Percentiles rank a stretch among this genome's conserved stretches.
Evolutionary conservation across 2,329 filamentous ascomycete species (phyloP).

Genomic region (Arthrobotrys sphaeroides): DNA sequence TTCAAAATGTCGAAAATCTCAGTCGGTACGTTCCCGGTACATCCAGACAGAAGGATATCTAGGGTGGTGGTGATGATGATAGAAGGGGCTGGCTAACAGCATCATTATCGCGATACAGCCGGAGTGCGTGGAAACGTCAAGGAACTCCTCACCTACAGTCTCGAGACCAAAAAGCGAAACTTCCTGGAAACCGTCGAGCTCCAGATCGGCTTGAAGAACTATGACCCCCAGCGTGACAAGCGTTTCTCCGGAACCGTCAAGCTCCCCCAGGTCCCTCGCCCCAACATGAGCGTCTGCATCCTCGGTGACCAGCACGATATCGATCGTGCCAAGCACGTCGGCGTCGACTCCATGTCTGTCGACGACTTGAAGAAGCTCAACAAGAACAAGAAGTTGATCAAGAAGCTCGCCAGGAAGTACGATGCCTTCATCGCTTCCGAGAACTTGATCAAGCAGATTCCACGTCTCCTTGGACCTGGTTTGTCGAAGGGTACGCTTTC

Average conservation of each 20-base stretch:
- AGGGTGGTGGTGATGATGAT: neutral
- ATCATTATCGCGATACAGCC: constrained; percentile 65
- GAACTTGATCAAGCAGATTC: constrained; percentile 98
- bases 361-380: constrained; percentile 99
- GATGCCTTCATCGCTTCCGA: constrained; percentile 99
- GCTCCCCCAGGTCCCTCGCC: constrained; percentile 89
- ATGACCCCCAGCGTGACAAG: constrained; percentile 99
- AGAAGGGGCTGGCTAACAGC: constrained; percentile 37
- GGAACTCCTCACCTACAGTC: constrained; percentile 93
- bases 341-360: constrained; percentile 96
- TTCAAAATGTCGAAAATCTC: constrained; percentile 68
- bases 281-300: constrained; percentile 89
- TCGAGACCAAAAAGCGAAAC: constrained; percentile 96
- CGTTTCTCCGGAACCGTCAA: constrained; percentile 99
- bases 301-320: constrained; percentile 97
- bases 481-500: constrained; percentile 83
- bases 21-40: constrained; percentile 64
- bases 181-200: constrained; percentile 95
- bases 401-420: constrained; percentile 99
- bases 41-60: neutral
- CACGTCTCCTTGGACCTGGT: constrained; percentile 98
- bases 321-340: constrained; percentile 99
- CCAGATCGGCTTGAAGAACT: constrained; percentile 96
- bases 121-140: constrained; percentile 95
- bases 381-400: constrained; percentile 99